Conservation (phyloP, 2,329 filamentous ascomycete species). For the Nemania sp. region DNA sequence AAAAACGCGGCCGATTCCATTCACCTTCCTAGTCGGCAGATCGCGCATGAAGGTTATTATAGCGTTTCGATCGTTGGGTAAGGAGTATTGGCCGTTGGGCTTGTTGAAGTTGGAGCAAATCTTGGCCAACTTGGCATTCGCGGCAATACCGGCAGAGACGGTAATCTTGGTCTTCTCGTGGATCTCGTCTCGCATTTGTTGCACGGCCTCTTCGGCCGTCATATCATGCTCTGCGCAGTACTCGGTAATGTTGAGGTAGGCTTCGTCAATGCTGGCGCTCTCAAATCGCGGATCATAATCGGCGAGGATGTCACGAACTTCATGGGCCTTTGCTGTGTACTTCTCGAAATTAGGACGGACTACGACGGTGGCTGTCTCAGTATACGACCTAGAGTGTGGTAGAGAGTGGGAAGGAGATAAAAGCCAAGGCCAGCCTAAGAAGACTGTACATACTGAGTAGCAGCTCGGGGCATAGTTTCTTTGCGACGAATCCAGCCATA, state of each 20-base stretch:
- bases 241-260: conserved; percentile 90
- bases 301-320: conserved; percentile 79
- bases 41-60: conserved; percentile 87
- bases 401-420: not conserved
- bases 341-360: conserved; percentile 87
- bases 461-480: conserved; percentile 87
- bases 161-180: conserved; percentile 79
- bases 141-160: conserved; percentile 90
- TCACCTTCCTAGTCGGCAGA: conserved; percentile 86
- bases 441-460: conserved; percentile 56
- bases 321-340: conserved; percentile 86
- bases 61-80: conserved; percentile 71
- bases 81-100: conserved; percentile 85
- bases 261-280: conserved; percentile 93
- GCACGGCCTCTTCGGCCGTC: conserved; percentile 72
- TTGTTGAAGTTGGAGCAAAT: conserved; percentile 97
- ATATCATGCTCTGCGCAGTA: conserved; percentile 76
- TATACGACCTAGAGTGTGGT: not conserved
- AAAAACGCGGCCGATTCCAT: conserved; percentile 91
- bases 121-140: conserved; percentile 92
- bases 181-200: conserved; percentile 77
- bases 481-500: conserved; percentile 95
- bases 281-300: conserved; percentile 92
- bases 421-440: too few species aligned
- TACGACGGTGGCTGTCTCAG: conserved; percentile 4